Evolutionary conservation across 225 moss, liverwort and hornwort species (phyloP), one percentile per base, ranked within the genome.

Genomic region (Climacium dendroides): DNA sequence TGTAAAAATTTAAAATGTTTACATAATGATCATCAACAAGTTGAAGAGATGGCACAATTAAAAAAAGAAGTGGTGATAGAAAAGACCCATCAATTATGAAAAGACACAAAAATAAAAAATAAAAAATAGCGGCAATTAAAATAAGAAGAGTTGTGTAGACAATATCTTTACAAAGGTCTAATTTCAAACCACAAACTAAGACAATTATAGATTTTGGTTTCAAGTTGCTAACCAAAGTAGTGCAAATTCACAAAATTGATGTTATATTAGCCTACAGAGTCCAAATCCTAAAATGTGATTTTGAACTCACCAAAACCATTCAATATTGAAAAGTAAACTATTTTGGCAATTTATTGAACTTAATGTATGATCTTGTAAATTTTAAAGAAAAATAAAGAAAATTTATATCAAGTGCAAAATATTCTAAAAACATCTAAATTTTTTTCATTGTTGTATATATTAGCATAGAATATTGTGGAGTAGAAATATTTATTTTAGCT

Each of bases 221-320:
- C 35, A 64, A 35, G 10, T 5, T 29, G 0, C 7, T 35, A 10
- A 65, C 6, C 2, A 12, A 66, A 66, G 20, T n/a, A n/a, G 6
- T 20, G 1, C 13, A 69, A 69, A 14, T 25, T 12, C 13, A 24
- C 0, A 0, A 69, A 23, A 13, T 69, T 23, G 24, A 39, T 8
- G 1, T 13, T 14, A 4, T 14, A n/a, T n/a, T n/a, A 70, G 15
- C 1, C 5, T 26, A 15, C 15, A 15, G 4, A 5, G 5, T 5
- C 1, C 2, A 26, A 71, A 43, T 71, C 15, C 43, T 28, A 28
- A 10, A 71, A 43, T 43, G 2, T 43, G 0, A 28, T 43, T 71
- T 9, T 9, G 9, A 71, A 0, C 26, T 43, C 28, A 1, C 3
- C 4, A 8, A 43, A 71, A 43, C 16, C 28, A 28, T 43, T 16